Percentiles rank a stretch among this genome's conserved stretches.
Evolutionary conservation across 176 grass and related monocot species (phyloP).

Genomic region (Secale cereale): DNA sequence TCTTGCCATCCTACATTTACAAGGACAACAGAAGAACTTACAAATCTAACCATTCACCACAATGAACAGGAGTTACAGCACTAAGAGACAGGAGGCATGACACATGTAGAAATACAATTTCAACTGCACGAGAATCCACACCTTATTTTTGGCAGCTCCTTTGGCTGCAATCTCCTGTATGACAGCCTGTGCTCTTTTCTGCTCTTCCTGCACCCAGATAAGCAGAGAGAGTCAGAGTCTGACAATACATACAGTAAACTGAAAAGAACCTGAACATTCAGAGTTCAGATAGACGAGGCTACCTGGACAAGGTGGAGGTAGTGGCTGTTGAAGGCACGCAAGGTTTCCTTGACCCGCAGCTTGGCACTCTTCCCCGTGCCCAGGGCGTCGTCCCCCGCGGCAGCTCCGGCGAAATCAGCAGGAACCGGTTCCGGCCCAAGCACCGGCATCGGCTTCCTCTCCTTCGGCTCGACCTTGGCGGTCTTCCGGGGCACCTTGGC

Average conservation of each 20-base stretch:
- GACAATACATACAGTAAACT: neutral
- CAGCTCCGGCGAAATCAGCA: neutral
- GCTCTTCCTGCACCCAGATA: conserved; percentile 37
- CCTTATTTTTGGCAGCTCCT: conserved; percentile 28
- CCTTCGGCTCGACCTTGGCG: neutral
- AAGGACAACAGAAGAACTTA: neutral
- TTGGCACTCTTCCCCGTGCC: conserved; percentile 48
- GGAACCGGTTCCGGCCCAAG: conserved; percentile 10
- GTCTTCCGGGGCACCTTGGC: conserved; percentile 1
- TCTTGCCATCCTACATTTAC: conserved; percentile 26
- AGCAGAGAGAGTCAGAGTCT: neutral
- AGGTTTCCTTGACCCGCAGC: conserved; percentile 58
- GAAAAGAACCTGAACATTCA: neutral
- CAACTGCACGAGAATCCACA: neutral
- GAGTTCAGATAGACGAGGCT: neutral
- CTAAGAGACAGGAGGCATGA: neutral
- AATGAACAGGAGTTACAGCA: neutral
- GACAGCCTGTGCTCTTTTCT: conserved; percentile 40
- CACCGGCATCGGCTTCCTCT: neutral
- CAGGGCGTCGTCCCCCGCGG: conserved; percentile 2
- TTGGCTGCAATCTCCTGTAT: conserved; percentile 42
- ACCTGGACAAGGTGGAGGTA: conserved; percentile 87
- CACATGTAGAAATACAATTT: neutral
- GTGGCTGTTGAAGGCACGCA: conserved; percentile 68
- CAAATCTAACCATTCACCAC: neutral